Percentiles rank a stretch among this genome's conserved stretches.
Conservation (phyloP, 345 rosid genomes). For the Lepidium sativum region DNA sequence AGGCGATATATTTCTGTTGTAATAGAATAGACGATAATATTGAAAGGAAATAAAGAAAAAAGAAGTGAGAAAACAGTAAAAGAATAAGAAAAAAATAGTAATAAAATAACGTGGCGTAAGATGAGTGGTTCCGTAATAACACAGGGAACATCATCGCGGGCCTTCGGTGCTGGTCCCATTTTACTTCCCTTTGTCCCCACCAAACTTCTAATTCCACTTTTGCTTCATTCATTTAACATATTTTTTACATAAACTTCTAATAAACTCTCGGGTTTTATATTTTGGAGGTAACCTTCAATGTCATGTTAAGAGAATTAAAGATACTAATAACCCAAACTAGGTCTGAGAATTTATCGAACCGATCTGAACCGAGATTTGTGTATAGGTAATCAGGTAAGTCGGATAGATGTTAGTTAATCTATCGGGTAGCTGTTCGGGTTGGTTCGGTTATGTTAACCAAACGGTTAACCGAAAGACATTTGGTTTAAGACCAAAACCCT, state of each 20-base stretch:
- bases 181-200: slow-evolving; percentile 14
- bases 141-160: slow-evolving; percentile 29
- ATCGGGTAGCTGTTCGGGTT: no score
- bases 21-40: background rate
- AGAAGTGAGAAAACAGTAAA: background rate
- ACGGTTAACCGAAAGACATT: no score
- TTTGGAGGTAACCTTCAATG: background rate
- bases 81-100: background rate
- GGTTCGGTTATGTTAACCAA: no score
- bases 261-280: background rate
- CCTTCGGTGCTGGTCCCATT: slow-evolving; percentile 26
- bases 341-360: no score
- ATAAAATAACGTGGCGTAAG: slow-evolving; percentile 29
- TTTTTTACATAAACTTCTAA: background rate
- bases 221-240: background rate
- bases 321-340: no score
- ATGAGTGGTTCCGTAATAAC: slow-evolving; percentile 31
- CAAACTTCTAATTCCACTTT: background rate
- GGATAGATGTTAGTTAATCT: no score
- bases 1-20: no score
- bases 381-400: no score
- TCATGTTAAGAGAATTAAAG: background rate
- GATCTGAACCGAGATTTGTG: no score
- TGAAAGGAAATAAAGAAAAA: background rate
- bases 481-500: no score